phyloP scores from a whole-genome alignment of 2,329 filamentous ascomycete genomes.

The Ramularia collo-cygni region DNA sequence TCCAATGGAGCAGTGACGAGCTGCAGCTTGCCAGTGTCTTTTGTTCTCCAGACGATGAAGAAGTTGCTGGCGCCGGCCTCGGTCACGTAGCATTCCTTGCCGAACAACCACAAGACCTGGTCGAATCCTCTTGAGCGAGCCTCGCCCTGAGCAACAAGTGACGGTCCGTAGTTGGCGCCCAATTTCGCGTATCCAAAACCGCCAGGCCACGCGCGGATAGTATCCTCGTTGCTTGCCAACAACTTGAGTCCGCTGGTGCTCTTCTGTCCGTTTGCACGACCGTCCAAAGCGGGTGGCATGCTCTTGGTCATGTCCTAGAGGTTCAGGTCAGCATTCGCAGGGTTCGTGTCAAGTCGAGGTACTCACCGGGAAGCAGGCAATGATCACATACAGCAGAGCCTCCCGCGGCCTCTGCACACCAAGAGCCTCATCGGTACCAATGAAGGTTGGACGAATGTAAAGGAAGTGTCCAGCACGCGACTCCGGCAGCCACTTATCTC shows the following conservation, averaged over 20 bases:
- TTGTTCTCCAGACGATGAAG: constrained; percentile 71
- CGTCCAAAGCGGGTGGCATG: constrained; percentile 25
- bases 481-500: constrained; percentile 70
- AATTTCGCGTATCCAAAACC: constrained; percentile 90
- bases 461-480: constrained; percentile 63
- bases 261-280: constrained; percentile 23
- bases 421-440: constrained; percentile 72
- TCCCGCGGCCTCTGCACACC: constrained; percentile 74
- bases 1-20: constrained; percentile 78
- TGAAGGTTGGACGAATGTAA: constrained; percentile 74
- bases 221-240: constrained; percentile 72
- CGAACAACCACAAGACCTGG: constrained; percentile 93
- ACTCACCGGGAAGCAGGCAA: constrained; percentile 38
- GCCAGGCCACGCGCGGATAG: constrained; percentile 85
- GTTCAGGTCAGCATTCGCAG: no score
- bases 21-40: constrained; percentile 50
- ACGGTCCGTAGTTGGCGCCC: constrained; percentile 88
- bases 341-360: no score
- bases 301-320: constrained; percentile 30
- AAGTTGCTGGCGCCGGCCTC: constrained; percentile 92
- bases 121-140: constrained; percentile 68
- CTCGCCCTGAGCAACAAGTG: constrained; percentile 68
- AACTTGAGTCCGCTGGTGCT: constrained; percentile 51
- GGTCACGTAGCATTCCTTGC: constrained; percentile 68
- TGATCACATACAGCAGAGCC: constrained; percentile 82